Conservation (phyloP, 2,329 filamentous ascomycete species). For the Scytalidium sp. region DNA sequence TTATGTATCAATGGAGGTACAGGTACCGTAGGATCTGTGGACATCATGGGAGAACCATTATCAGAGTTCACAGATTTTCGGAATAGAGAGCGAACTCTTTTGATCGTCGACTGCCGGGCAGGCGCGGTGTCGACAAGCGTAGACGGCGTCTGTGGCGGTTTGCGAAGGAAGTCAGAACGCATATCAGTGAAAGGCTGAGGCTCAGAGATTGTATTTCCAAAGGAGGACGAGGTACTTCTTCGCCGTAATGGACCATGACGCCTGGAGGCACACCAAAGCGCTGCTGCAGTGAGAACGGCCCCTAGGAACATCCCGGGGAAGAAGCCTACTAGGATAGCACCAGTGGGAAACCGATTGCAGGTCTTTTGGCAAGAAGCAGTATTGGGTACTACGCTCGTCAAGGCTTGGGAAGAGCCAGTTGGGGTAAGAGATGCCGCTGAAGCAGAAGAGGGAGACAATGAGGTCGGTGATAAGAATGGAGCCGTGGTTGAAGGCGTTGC, state of each 20-base stretch:
- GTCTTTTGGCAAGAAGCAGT: neutral
- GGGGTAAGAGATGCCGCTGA: constrained; percentile 11
- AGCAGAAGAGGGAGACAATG: constrained; percentile 18
- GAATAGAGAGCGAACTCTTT: constrained; percentile 23
- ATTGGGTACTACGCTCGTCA: constrained; percentile 15
- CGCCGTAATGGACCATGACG: constrained; percentile 17
- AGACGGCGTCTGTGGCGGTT: constrained; percentile 19
- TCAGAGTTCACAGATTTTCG: constrained; percentile 13
- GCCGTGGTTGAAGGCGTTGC: constrained; percentile 18
- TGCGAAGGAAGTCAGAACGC: constrained; percentile 52
- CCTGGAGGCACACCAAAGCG: constrained; percentile 30
- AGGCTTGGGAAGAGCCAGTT: constrained; percentile 12
- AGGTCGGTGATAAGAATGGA: constrained; percentile 15
- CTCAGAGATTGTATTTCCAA: constrained; percentile 42
- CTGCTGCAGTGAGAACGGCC: constrained; percentile 38
- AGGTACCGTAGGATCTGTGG: constrained; percentile 9
- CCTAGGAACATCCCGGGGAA: constrained; percentile 42
- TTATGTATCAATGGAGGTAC: constrained; percentile 17
- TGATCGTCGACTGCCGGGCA: constrained; percentile 10
- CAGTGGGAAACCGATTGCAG: constrained; percentile 21
- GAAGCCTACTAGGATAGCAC: constrained; percentile 23
- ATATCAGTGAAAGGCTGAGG: constrained; percentile 48
- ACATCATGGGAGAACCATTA: neutral
- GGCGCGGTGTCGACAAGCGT: constrained; percentile 10
- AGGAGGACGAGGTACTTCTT: constrained; percentile 35